phyloP scores from a whole-genome alignment of 2,329 filamentous ascomycete species.

The Aureobasidium musti region DNA sequence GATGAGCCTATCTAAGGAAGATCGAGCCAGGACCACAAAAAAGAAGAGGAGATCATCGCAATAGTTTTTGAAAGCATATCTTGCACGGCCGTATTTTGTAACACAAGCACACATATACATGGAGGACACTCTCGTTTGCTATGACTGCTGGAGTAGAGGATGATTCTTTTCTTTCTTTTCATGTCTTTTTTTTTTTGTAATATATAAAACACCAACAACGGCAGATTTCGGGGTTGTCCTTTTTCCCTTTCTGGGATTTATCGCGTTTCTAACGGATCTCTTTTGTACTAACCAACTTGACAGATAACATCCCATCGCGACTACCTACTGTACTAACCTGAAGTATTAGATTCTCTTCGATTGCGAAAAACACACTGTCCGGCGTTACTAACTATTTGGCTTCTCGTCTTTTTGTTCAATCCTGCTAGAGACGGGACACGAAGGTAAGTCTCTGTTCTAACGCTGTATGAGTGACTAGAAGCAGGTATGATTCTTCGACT shows the following conservation, averaged over 20 bases:
- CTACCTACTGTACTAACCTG: background rate
- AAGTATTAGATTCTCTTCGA: background rate
- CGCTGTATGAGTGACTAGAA: too few relatives aligned
- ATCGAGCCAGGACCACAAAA: background rate
- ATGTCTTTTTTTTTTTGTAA: constrained; percentile 2
- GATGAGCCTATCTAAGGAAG: constrained; percentile 67
- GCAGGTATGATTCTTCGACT: too few relatives aligned
- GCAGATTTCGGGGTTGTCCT: background rate
- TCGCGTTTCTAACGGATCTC: background rate
- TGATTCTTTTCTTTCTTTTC: background rate
- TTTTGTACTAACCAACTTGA: background rate
- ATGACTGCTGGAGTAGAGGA: background rate
- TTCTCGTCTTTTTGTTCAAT: too few relatives aligned
- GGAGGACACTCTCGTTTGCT: background rate
- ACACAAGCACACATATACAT: constrained; percentile 1
- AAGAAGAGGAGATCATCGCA: background rate
- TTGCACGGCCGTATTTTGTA: background rate
- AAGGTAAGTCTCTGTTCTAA: background rate
- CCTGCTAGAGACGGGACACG: background rate
- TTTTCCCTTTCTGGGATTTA: background rate
- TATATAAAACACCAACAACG: constrained; percentile 9
- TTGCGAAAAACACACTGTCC: background rate
- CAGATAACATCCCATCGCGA: background rate
- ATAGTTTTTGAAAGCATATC: background rate
- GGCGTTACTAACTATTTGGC: background rate